A percentile compares a stretch with the other conserved stretches of the same genome.
Evolutionary conservation across 768 basidiomycete species (phyloP).

Genomic region (Mrakia gelida): DNA sequence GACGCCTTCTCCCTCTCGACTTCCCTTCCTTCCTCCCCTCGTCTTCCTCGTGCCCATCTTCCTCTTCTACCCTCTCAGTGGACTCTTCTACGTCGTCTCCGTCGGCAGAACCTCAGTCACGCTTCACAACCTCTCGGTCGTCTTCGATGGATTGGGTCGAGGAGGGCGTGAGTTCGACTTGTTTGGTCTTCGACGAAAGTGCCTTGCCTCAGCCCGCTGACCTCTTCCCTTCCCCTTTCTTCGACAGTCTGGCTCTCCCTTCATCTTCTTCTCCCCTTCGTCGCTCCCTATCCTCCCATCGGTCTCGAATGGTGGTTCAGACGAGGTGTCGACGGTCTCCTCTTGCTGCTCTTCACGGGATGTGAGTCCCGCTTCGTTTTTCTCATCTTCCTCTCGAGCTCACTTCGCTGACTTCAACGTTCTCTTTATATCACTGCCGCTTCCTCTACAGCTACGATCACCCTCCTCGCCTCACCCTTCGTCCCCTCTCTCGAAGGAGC

Average conservation of each 20-base stretch:
- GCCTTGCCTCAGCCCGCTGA: not conserved
- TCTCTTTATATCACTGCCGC: not conserved
- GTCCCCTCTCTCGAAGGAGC: not conserved
- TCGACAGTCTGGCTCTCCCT: constrained; percentile 6
- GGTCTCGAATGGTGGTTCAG: constrained; percentile 2
- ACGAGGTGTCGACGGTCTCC: not conserved
- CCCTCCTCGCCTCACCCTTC: not conserved
- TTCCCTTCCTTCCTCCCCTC: constrained; percentile 1
- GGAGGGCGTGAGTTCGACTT: constrained; percentile 2
- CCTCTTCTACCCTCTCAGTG: constrained; percentile 8
- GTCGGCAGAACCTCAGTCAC: not conserved
- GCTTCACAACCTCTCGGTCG: not conserved
- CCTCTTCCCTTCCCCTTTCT: not conserved
- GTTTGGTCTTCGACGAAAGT: not conserved
- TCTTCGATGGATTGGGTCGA: constrained; percentile 13
- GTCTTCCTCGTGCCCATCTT: constrained; percentile 8
- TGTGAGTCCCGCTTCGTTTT: not conserved
- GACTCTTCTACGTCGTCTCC: not conserved
- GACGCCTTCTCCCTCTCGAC: not conserved
- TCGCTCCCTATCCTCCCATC: not conserved
- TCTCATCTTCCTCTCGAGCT: not conserved
- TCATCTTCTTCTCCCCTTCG: constrained; percentile 6
- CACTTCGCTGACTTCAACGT: not conserved
- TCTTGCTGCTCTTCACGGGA: constrained; percentile 1
- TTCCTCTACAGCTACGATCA: constrained; percentile 2